Conservation (phyloP, 306 rosid species). For the Citrullus amarus region DNA sequence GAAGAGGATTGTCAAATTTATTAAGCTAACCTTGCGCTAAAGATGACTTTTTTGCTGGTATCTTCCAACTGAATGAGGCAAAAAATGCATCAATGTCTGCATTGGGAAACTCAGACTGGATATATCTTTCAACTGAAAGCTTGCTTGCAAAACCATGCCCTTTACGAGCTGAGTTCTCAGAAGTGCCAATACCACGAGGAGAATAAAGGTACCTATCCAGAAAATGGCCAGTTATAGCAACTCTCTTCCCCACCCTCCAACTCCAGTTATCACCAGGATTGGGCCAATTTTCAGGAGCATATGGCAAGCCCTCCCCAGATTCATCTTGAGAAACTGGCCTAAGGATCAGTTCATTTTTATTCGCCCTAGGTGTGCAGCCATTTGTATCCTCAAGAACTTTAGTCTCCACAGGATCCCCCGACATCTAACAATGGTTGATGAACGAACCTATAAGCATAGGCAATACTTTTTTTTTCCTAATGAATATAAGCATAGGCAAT, state of each 20-base stretch:
- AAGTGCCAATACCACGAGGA: conserved; percentile 27
- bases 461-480: background rate
- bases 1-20: background rate
- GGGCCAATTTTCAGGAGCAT: conserved; percentile 84
- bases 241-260: conserved; percentile 72
- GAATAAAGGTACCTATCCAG: conserved; percentile 68
- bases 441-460: background rate
- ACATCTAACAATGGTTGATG: background rate
- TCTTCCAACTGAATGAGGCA: conserved; percentile 62
- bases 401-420: conserved; percentile 22
- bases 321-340: conserved; percentile 24
- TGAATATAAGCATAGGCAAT: background rate
- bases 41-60: conserved; percentile 36
- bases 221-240: conserved; percentile 33
- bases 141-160: conserved; percentile 51
- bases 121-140: conserved; percentile 51
- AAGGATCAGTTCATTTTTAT: conserved; percentile 4
- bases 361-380: conserved; percentile 3
- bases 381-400: conserved; percentile 18
- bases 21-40: conserved; percentile 29
- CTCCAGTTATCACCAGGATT: conserved; percentile 63
- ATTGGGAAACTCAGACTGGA: conserved; percentile 30
- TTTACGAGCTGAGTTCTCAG: conserved; percentile 9
- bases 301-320: conserved; percentile 68
- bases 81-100: conserved; percentile 41